Base-by-base conservation (phyloP, 345 rosid species). In the Linum tenue region DNA sequence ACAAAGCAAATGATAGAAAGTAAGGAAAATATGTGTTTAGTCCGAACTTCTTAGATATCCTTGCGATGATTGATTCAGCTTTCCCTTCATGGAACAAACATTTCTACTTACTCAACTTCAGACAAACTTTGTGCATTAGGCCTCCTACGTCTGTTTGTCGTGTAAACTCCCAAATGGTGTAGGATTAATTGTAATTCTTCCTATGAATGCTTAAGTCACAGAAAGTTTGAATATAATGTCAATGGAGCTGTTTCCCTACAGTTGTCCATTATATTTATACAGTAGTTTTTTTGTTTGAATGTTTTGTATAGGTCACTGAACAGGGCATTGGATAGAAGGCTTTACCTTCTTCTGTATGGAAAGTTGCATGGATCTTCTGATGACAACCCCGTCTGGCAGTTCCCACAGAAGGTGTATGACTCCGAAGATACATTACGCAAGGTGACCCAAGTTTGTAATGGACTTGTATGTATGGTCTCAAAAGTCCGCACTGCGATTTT, bases 391-490 rank as follows among this genome's bases (percentile, higher is more conserved):
- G 82, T 77, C 63, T 94, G 99, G 99, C 99, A 90, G 81, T 90
- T 94, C 75, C 99, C 97, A 0, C 92, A 90, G 69, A 90, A 94
- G 75, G 77, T 85, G 39, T 86, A 88, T 1, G 88, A 85, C 66
- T 82, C 92, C 48, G 99, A 94, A 82, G 92, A 92, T 68, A 90
- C 91, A 60, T 79, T 94, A 80, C 92, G 91, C 60, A 85, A 79
- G 89, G 89, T 81, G 50, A 43, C 9, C 6, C 50, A 11, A 43
- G 9, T 43, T 43, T 2, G 1, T 4, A 2, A 43, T 43, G 50
- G n/a, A n/a, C n/a, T n/a, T n/a, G n/a, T n/a, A n/a, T n/a, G n/a
- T n/a, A n/a, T n/a, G n/a, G n/a, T n/a, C 50, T 11, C 50, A 7
- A 43, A 5, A 43, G 1, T 11, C 6, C 6, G 50, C 3, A 11